phyloP scores from a whole-genome alignment of 805 yeast species.

The Pichia cephalocereana region DNA sequence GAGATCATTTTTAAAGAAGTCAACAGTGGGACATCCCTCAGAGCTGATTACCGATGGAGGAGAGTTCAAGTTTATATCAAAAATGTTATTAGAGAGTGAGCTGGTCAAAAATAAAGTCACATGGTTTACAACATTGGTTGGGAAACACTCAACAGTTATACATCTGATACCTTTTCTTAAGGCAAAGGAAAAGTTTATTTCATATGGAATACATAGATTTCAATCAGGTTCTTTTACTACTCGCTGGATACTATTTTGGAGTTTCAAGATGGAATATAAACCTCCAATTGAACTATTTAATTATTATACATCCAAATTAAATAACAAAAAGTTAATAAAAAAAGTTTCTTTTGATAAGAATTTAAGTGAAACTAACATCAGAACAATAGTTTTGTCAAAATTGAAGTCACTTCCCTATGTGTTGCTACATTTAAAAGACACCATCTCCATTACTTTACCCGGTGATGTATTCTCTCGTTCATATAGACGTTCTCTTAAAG shows the following conservation, averaged over 20 bases:
- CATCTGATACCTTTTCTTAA: neutral
- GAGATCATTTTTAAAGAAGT: constrained; percentile 1
- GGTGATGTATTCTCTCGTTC: constrained; percentile 25
- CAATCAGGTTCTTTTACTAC: constrained; percentile 20
- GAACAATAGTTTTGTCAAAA: neutral
- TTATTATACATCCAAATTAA: neutral
- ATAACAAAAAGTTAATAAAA: neutral
- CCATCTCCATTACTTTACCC: neutral
- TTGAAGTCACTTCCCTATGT: constrained; percentile 1
- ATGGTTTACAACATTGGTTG: constrained; percentile 12
- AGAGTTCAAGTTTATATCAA: constrained; percentile 31
- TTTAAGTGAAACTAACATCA: neutral
- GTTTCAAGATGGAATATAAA: constrained; percentile 14
- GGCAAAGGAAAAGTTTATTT: constrained; percentile 1
- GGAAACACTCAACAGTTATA: constrained; percentile 7
- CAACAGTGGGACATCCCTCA: constrained; percentile 23
- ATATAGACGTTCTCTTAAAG: constrained; percentile 12
- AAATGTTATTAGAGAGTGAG: constrained; percentile 10
- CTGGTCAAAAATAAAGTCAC: neutral
- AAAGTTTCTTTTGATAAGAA: neutral
- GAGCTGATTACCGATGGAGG: constrained; percentile 41
- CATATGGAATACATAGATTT: constrained; percentile 26
- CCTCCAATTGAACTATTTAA: constrained; percentile 11
- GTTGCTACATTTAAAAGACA: neutral
- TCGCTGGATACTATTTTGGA: constrained; percentile 34